Evolutionary conservation across 352 stramenopile genomes (phyloP).

Genomic region (Globisporangium recalcitrans): DNA sequence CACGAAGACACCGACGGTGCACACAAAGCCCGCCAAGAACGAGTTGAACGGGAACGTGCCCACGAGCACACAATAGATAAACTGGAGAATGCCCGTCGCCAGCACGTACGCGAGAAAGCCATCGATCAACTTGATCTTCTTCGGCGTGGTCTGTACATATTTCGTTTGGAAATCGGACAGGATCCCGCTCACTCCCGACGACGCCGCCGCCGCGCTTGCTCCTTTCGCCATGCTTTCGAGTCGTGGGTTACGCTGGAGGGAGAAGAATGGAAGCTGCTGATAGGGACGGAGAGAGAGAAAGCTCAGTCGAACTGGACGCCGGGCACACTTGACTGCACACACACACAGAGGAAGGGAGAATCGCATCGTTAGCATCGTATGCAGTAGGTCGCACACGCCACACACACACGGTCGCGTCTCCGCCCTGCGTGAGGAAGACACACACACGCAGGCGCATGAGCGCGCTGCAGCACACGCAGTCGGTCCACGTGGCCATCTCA

Average conservation of each 20-base stretch:
- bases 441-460: neutral
- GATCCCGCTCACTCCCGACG: slow-evolving; percentile 41
- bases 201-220: slow-evolving; percentile 31
- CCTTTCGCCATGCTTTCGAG: slow-evolving; percentile 16
- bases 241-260: neutral
- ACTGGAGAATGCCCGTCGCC: slow-evolving; percentile 84
- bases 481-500: slow-evolving; percentile 15
- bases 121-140: slow-evolving; percentile 89
- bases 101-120: slow-evolving; percentile 88
- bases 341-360: neutral
- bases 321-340: slow-evolving; percentile 3
- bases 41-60: slow-evolving; percentile 92
- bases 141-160: slow-evolving; percentile 82
- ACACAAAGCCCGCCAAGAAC: slow-evolving; percentile 88
- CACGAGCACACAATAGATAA: slow-evolving; percentile 89
- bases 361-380: neutral
- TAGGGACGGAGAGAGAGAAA: neutral
- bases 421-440: too few relatives aligned
- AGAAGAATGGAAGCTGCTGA: neutral
- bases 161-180: slow-evolving; percentile 58
- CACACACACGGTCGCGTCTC: too few relatives aligned
- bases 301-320: slow-evolving; percentile 1
- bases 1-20: slow-evolving; percentile 88
- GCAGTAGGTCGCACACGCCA: neutral
- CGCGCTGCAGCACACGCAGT: neutral